Evolutionary conservation across 2,329 filamentous ascomycete genomes (phyloP).

Genomic region (Lachnellula arida): DNA sequence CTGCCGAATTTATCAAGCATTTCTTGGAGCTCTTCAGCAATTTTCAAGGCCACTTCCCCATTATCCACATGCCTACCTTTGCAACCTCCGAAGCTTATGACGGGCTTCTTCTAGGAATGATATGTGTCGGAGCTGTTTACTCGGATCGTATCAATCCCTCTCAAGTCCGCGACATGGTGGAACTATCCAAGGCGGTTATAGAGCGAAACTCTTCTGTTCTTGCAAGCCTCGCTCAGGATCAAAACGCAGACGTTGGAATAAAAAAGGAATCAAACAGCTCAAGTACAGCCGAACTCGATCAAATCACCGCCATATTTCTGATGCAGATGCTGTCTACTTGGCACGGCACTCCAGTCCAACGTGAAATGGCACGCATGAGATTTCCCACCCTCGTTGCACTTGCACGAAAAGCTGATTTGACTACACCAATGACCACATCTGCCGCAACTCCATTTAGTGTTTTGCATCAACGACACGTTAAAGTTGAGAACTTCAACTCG

Average conservation of each 20-base stretch:
- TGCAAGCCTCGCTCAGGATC: constrained; percentile 39
- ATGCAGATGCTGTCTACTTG: constrained; percentile 60
- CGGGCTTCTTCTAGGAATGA: constrained; percentile 63
- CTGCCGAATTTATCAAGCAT: constrained; percentile 63
- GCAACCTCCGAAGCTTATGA: constrained; percentile 61
- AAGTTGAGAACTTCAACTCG: constrained; percentile 41
- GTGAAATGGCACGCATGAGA: constrained; percentile 56
- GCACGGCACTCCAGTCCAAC: constrained; percentile 64
- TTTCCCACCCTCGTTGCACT: constrained; percentile 54
- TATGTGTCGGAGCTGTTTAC: constrained; percentile 71
- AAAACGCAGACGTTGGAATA: constrained; percentile 36
- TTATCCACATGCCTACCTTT: constrained; percentile 69
- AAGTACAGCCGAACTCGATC: constrained; percentile 50
- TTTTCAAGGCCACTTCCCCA: constrained; percentile 69
- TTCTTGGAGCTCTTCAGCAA: constrained; percentile 68
- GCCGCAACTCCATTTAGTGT: constrained; percentile 49
- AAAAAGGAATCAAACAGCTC: constrained; percentile 35
- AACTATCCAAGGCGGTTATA: constrained; percentile 54
- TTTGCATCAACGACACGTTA: constrained; percentile 54
- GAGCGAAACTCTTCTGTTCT: constrained; percentile 51
- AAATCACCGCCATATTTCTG: constrained; percentile 62
- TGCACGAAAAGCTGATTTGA: constrained; percentile 52
- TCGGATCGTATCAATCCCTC: constrained; percentile 56
- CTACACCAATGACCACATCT: constrained; percentile 47
- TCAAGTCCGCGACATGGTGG: constrained; percentile 65